Percentiles rank a stretch among this genome's conserved stretches.
Evolutionary conservation across 345 rosid species (phyloP).

Genomic region (Diplotaxis tenuifolia): DNA sequence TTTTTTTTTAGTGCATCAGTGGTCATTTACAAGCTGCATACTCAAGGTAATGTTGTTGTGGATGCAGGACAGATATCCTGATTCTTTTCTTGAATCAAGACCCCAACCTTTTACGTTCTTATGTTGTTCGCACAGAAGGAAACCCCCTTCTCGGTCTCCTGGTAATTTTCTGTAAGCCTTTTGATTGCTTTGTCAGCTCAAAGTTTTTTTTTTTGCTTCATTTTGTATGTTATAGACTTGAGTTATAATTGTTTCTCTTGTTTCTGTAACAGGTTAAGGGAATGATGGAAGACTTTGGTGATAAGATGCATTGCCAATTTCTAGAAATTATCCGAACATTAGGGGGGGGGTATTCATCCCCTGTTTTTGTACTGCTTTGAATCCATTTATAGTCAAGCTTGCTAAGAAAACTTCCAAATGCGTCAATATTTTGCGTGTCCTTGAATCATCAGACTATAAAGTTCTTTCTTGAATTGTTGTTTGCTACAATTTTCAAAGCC

Average conservation of each 20-base stretch:
- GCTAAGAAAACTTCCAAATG: neutral
- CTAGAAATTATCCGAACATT: slow-evolving; percentile 95
- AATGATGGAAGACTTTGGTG: slow-evolving; percentile 92
- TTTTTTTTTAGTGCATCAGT: slow-evolving; percentile 1
- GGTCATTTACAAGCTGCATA: slow-evolving; percentile 15
- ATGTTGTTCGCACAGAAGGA: slow-evolving; percentile 84
- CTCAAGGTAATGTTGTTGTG: slow-evolving; percentile 41
- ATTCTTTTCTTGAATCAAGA: slow-evolving; percentile 95
- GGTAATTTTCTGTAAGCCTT: slow-evolving; percentile 50
- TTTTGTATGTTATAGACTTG: neutral
- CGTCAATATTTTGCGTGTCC: neutral
- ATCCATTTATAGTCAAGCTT: neutral
- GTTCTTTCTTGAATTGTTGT: neutral
- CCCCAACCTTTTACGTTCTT: slow-evolving; percentile 91
- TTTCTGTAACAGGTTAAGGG: slow-evolving; percentile 74
- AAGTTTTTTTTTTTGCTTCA: neutral
- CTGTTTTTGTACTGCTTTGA: neutral
- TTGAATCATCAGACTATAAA: neutral
- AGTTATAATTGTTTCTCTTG: neutral
- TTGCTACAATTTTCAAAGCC: neutral
- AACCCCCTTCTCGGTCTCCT: slow-evolving; percentile 74
- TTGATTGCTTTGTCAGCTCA: slow-evolving; percentile 17
- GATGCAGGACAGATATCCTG: slow-evolving; percentile 99
- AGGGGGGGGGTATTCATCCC: slow-evolving; percentile 3
- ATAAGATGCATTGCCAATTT: slow-evolving; percentile 96